A percentile compares a stretch with the other conserved stretches of the same genome.
Conservation (phyloP, 179 eudicot genomes). For the Silene noctiflora region DNA sequence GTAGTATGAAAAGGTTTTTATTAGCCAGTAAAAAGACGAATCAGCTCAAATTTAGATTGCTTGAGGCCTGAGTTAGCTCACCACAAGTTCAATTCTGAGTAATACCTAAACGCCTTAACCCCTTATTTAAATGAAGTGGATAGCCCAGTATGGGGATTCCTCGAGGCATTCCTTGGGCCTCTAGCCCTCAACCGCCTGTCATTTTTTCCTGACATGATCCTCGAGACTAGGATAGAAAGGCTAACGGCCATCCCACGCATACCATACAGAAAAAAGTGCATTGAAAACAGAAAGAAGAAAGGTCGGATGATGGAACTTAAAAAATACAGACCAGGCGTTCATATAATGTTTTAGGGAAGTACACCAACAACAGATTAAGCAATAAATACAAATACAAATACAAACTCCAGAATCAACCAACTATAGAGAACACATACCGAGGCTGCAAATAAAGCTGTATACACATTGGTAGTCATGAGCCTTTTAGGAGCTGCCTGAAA, state of each 20-base stretch:
- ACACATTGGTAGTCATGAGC: conserved; percentile 80
- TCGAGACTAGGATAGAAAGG: not conserved
- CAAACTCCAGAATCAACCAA: not conserved
- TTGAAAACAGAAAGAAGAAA: not conserved
- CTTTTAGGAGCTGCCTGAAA: conserved; percentile 98
- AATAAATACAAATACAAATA: conserved; percentile 6
- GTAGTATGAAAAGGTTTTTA: not conserved
- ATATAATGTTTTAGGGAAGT: conserved; percentile 1
- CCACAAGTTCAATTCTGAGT: conserved; percentile 2
- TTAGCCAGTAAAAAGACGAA: not conserved
- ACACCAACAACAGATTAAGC: not conserved
- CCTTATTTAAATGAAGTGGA: not conserved
- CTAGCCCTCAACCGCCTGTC: not conserved
- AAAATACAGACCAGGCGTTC: not conserved
- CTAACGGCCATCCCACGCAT: not conserved
- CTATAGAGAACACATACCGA: conserved; percentile 57
- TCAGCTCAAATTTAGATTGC: not conserved
- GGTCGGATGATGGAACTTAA: not conserved
- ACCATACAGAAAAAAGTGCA: not conserved
- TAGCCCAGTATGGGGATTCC: not conserved
- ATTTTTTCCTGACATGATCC: not conserved
- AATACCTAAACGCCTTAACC: not conserved
- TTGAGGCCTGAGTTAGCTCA: not conserved
- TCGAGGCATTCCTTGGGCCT: too few species aligned
- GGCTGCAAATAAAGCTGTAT: conserved; percentile 81